A percentile compares a stretch with the other conserved stretches of the same genome.
Conservation (phyloP, 78 protist genomes). For the Cavenderia fasciculata region DNA sequence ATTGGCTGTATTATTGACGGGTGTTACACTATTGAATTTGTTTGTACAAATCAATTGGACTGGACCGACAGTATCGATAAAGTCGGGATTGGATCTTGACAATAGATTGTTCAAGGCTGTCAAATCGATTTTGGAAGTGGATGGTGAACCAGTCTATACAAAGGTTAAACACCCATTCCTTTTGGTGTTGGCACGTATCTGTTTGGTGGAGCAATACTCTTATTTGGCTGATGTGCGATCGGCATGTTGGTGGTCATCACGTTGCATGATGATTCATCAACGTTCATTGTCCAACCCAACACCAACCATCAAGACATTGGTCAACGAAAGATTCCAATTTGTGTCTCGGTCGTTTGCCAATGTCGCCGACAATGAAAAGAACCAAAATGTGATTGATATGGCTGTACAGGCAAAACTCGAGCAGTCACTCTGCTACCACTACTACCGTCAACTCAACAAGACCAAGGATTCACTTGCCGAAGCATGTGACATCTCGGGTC, state of each 20-base stretch:
- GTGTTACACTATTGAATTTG: slow-evolving; percentile 68
- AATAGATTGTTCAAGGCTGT: slow-evolving; percentile 1
- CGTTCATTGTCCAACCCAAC: slow-evolving; percentile 27
- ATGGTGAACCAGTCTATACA: slow-evolving; percentile 48
- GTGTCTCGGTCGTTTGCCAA: slow-evolving; percentile 16
- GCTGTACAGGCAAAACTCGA: slow-evolving; percentile 16
- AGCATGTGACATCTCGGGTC: slow-evolving; percentile 28
- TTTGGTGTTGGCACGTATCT: slow-evolving; percentile 13
- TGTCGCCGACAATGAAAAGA: neutral
- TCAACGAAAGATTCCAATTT: slow-evolving; percentile 58
- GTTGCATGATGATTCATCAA: slow-evolving; percentile 47
- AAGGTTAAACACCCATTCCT: slow-evolving; percentile 42
- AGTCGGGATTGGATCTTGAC: neutral
- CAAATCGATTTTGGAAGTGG: slow-evolving; percentile 25
- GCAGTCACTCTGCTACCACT: slow-evolving; percentile 35
- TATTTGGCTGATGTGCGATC: slow-evolving; percentile 39
- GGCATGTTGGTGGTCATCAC: slow-evolving; percentile 54
- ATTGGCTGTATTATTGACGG: slow-evolving; percentile 18
- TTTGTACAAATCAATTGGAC: slow-evolving; percentile 74
- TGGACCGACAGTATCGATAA: slow-evolving; percentile 9
- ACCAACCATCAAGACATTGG: slow-evolving; percentile 45
- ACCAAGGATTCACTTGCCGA: slow-evolving; percentile 17
- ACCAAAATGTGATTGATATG: slow-evolving; percentile 15
- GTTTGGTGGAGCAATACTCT: slow-evolving; percentile 42
- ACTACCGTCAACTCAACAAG: slow-evolving; percentile 21